Evolutionary conservation across 306 rosid species (phyloP).

Genomic region (Dryas alaskensis): DNA sequence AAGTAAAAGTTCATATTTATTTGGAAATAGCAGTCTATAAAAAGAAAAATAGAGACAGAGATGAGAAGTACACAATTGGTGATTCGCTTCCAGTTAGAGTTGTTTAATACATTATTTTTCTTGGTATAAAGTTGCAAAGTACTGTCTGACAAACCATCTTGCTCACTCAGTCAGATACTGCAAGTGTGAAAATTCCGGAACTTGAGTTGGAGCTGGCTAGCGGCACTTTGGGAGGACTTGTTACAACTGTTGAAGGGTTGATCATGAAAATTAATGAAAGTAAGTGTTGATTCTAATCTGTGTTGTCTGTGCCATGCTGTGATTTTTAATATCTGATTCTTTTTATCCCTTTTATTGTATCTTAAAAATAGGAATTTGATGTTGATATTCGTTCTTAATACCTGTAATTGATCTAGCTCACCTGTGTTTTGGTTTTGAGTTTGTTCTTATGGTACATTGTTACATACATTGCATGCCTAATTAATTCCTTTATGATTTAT

Average conservation of each 20-base stretch:
- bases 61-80: neutral
- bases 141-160: slow-evolving; percentile 19
- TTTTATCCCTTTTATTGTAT: neutral
- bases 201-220: slow-evolving; percentile 85
- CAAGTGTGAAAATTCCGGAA: slow-evolving; percentile 51
- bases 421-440: neutral
- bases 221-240: slow-evolving; percentile 61
- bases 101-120: slow-evolving; percentile 4
- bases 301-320: neutral
- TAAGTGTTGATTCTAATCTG: slow-evolving; percentile 29
- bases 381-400: neutral
- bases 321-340: neutral
- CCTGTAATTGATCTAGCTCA: neutral
- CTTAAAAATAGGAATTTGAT: neutral
- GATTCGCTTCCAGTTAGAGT: neutral
- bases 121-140: slow-evolving; percentile 5
- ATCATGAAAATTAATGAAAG: slow-evolving; percentile 52
- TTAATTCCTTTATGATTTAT: slow-evolving; percentile 11
- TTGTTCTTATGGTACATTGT: neutral
- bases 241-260: slow-evolving; percentile 88
- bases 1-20: no score
- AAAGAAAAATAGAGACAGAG: neutral
- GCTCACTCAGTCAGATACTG: slow-evolving; percentile 52
- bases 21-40: no score
- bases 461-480: neutral